Evolutionary conservation across 139 green algal genomes (phyloP), one percentile per base, ranked within the genome.

Genomic region (Diplosphaera chodatii): DNA sequence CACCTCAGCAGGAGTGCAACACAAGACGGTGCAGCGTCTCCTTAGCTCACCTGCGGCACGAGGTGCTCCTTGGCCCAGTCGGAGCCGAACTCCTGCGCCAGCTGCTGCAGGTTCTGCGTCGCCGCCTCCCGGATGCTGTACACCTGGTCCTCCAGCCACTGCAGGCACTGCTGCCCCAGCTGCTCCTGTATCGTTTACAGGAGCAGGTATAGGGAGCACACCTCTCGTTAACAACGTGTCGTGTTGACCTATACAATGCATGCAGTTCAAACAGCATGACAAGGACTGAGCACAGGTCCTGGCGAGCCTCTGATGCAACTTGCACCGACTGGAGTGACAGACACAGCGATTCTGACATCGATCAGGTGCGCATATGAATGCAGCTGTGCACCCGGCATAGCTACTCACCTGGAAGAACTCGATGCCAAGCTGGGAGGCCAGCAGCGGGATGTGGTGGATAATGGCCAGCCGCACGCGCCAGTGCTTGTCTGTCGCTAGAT

Each of bases 391-490:
- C 37, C 37, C 8, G 3, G 48, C 8, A 25, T 27, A 59, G 18
- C n/a, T n/a, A n/a, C n/a, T n/a, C 48, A 59, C 48, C 48, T 59
- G 48, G 29, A 86, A 86, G 4, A 84, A 75, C 1, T 86, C 79
- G 32, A 79, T 55, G 23, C 84, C 84, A 28, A 89, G 74, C 86
- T 99, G 93, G 29, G 74, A 81, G 31, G 96, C 96, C 71, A 99
- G 86, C 75, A 99, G 77, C 8, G 96, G 96, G 41, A 99, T 94
- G 87, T 99, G 96, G 77, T 96, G 86, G 71, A 99, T 96, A 77
- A 99, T 98, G 18, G 96, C 96, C 67, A 99, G 82, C 55, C 96
- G 83, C 76, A 99, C 94, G 30, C 96, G 89, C 96, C 96, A 99
- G 80, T 99, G 92, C 78, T 92, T 91, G 87, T 99, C 96, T 78